phyloP scores from a whole-genome alignment of 257 asterid genomes.

The Eustoma russellianum region DNA sequence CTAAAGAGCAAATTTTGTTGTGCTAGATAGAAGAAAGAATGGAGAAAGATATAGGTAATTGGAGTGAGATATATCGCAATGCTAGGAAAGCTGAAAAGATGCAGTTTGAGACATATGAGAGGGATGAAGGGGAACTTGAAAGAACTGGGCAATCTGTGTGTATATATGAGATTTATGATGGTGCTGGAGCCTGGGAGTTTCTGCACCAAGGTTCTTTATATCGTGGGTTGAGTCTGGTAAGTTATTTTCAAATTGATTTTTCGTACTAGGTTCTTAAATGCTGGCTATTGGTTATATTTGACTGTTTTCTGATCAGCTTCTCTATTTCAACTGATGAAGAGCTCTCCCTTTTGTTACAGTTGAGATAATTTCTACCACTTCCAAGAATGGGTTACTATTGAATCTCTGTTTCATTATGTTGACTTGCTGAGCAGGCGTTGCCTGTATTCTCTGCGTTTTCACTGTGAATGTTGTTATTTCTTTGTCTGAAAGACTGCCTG shows the following conservation, averaged over 20 bases:
- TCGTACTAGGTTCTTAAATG: not conserved
- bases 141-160: slow-evolving; percentile 94
- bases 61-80: slow-evolving; percentile 89
- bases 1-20: slow-evolving; percentile 26
- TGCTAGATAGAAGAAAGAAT: slow-evolving; percentile 84
- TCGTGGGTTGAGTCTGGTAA: slow-evolving; percentile 97
- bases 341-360: not conserved
- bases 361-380: too few species aligned
- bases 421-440: not conserved
- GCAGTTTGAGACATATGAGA: slow-evolving; percentile 78
- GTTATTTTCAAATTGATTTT: slow-evolving; percentile 21
- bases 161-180: slow-evolving; percentile 87
- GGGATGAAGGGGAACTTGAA: slow-evolving; percentile 99
- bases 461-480: not conserved
- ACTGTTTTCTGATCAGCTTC: not conserved
- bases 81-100: slow-evolving; percentile 93
- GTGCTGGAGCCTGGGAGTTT: slow-evolving; percentile 95
- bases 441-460: slow-evolving; percentile 1
- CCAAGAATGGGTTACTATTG: slow-evolving; percentile 2
- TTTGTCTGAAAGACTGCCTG: not conserved
- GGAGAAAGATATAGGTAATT: slow-evolving; percentile 75
- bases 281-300: slow-evolving; percentile 1
- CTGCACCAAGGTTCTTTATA: slow-evolving; percentile 94
- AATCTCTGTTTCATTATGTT: not conserved
- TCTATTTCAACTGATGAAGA: not conserved